Percentiles rank a stretch among this genome's conserved stretches.
Conservation (phyloP, 2,329 filamentous ascomycete genomes). For the Stagonosporopsis chrysanthemi region DNA sequence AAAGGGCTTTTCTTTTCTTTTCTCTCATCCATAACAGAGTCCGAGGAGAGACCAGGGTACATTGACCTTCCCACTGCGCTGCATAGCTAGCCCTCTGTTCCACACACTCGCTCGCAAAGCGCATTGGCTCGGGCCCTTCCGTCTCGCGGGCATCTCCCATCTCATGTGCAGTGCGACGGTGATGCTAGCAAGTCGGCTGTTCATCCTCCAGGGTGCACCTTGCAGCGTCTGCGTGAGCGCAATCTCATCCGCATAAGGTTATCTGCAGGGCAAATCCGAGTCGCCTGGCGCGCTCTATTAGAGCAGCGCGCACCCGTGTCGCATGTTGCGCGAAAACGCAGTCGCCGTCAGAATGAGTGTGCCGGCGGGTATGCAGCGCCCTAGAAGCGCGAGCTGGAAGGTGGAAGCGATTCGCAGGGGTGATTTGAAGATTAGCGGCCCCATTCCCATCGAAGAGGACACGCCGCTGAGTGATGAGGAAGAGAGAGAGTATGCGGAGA, state of each 20-base stretch:
- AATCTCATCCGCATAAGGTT: conserved; percentile 33
- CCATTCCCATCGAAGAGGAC: conserved; percentile 49
- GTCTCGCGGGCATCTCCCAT: conserved; percentile 16
- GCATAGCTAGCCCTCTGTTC: conserved; percentile 14
- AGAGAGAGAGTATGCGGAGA: conserved; percentile 42
- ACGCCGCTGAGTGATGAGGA: conserved; percentile 46
- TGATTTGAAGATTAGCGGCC: conserved; percentile 49
- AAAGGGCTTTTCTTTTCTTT: conserved; percentile 4
- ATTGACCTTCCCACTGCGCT: conserved; percentile 9
- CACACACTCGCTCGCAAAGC: background rate
- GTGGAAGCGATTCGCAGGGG: conserved; percentile 50
- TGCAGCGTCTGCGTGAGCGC: conserved; percentile 34
- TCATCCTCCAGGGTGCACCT: conserved; percentile 28
- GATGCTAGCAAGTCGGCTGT: conserved; percentile 26
- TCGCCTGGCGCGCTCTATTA: conserved; percentile 19
- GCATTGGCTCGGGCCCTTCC: background rate
- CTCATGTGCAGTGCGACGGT: conserved; percentile 32
- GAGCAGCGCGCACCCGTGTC: conserved; percentile 25
- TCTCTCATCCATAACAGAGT: background rate
- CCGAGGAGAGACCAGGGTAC: conserved; percentile 6
- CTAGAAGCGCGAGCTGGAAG: conserved; percentile 45
- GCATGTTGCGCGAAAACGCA: conserved; percentile 46
- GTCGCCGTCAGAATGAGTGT: conserved; percentile 43
- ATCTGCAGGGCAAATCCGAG: conserved; percentile 14
- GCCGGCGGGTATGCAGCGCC: conserved; percentile 39